Evolutionary conservation across 140 eudicot genomes (phyloP).

Genomic region (Ambrosia hybrid): DNA sequence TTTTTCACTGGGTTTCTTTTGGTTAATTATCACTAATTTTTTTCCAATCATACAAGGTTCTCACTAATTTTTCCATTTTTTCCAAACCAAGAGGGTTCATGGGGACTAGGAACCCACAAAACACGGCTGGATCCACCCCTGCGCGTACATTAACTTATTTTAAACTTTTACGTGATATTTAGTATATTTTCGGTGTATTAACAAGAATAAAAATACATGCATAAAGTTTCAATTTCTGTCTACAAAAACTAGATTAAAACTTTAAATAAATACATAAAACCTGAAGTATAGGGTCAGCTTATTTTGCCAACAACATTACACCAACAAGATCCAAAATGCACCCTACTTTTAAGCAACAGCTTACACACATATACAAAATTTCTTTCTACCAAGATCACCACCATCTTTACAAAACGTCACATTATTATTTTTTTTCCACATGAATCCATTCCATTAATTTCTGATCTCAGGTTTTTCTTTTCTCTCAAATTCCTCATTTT

Average conservation of each 20-base stretch:
- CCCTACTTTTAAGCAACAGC: slow-evolving; percentile 10
- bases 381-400: neutral
- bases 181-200: neutral
- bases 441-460: slow-evolving; percentile 1
- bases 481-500: neutral
- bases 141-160: no score
- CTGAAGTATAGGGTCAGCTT: neutral
- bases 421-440: neutral
- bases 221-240: no score
- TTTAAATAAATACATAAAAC: neutral
- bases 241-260: no score
- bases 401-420: neutral
- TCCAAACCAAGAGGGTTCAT: no score
- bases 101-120: no score
- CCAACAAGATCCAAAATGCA: slow-evolving; percentile 10
- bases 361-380: neutral
- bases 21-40: no score
- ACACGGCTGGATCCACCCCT: no score
- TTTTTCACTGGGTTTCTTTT: no score
- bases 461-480: neutral
- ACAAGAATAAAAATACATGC: neutral
- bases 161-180: no score
- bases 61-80: no score
- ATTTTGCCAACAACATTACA: neutral
- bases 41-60: no score